Evolutionary conservation across 2,329 filamentous ascomycete genomes (phyloP).

Genomic region (Zymoseptoria passerinii): DNA sequence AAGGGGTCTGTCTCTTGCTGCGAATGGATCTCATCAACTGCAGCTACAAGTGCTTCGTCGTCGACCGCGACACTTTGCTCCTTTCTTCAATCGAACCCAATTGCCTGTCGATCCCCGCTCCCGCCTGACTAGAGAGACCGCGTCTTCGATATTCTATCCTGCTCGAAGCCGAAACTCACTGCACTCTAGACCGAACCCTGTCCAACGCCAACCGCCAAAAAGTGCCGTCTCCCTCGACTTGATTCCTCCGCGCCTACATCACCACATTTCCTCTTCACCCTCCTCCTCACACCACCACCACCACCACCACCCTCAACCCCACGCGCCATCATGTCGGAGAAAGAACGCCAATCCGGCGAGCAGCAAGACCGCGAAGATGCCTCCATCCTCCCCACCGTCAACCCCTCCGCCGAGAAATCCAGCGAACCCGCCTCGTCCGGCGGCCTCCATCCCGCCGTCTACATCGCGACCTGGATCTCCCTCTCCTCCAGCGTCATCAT

Average conservation of each 20-base stretch:
- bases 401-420: constrained; percentile 63
- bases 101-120: too few species aligned
- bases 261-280: background rate
- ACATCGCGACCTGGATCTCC: constrained; percentile 81
- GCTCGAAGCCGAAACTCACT: background rate
- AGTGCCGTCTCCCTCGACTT: background rate
- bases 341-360: constrained; percentile 76
- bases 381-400: constrained; percentile 69
- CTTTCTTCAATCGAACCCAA: too few species aligned
- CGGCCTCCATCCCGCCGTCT: constrained; percentile 70
- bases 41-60: too few species aligned
- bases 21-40: too few species aligned
- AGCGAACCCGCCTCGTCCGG: constrained; percentile 42
- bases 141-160: background rate
- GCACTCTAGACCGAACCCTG: background rate
- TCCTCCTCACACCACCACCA: background rate
- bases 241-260: background rate
- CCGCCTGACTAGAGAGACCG: too few species aligned
- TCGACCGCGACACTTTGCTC: too few species aligned
- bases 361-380: constrained; percentile 48
- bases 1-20: too few species aligned
- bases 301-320: constrained; percentile 23
- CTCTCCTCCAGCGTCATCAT: constrained; percentile 91
- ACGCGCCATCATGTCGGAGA: constrained; percentile 63
- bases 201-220: background rate